phyloP scores from a whole-genome alignment of 148 eudicot genomes.

The Oxyria digyna region DNA sequence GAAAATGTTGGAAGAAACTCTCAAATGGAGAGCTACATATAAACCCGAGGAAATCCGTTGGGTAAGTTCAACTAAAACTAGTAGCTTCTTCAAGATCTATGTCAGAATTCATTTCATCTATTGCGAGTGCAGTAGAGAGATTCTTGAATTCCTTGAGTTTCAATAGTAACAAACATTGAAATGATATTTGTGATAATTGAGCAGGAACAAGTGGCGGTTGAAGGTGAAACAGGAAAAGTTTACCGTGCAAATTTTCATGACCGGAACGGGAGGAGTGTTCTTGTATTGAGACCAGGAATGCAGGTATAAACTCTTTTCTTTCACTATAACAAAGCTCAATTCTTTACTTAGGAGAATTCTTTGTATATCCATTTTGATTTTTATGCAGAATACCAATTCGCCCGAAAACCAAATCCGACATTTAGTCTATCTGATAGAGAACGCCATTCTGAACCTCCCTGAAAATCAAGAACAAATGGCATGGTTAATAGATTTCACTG shows the following conservation, averaged over 20 bases:
- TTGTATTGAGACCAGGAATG: conserved; percentile 45
- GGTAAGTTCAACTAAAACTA: conserved; percentile 23
- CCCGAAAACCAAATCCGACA: conserved; percentile 49
- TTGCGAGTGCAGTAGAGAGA: too few species aligned
- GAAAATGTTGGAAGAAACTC: conserved; percentile 58
- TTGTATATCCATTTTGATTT: not conserved
- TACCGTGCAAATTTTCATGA: conserved; percentile 58
- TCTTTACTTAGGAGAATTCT: too few species aligned
- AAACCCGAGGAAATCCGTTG: conserved; percentile 69
- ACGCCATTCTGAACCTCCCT: conserved; percentile 57
- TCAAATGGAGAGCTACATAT: conserved; percentile 45
- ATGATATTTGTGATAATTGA: not conserved
- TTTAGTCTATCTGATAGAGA: conserved; percentile 56
- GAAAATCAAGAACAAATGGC: conserved; percentile 64
- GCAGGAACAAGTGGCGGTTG: conserved; percentile 50
- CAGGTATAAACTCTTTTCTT: conserved; percentile 35
- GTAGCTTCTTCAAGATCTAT: not conserved
- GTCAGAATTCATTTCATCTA: not conserved
- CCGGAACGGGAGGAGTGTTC: conserved; percentile 50
- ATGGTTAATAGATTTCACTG: conserved; percentile 63
- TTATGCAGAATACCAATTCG: conserved; percentile 45
- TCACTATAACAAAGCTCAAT: too few species aligned
- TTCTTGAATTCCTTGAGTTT: too few species aligned
- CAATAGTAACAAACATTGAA: not conserved
- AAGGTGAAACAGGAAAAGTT: conserved; percentile 58